A percentile compares a stretch with the other conserved stretches of the same genome.
Evolutionary conservation across 1,139 yeast species (phyloP).

Genomic region (Yamadazyma blattariae): DNA sequence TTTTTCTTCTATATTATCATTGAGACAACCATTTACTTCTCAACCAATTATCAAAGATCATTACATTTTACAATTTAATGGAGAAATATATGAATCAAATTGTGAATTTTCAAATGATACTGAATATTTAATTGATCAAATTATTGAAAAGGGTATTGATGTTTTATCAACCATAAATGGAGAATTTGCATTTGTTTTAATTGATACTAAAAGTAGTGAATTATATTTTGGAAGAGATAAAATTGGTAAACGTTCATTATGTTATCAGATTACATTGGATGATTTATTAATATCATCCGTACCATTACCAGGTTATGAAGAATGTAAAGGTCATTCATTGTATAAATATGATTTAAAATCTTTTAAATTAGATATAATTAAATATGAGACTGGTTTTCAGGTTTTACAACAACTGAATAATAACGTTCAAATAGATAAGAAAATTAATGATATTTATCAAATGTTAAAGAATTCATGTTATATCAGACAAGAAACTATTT

Average conservation of each 20-base stretch:
- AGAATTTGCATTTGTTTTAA: conserved; percentile 70
- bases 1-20: conserved; percentile 71
- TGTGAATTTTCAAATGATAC: conserved; percentile 41
- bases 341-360: conserved; percentile 35
- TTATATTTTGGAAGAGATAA: conserved; percentile 82
- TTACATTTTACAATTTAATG: conserved; percentile 69
- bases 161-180: conserved; percentile 56
- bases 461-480: conserved; percentile 10
- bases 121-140: conserved; percentile 14
- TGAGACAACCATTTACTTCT: conserved; percentile 70
- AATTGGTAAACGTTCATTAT: conserved; percentile 76
- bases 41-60: conserved; percentile 55
- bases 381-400: background rate
- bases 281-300: conserved; percentile 50
- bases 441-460: conserved; percentile 4
- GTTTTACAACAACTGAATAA: background rate
- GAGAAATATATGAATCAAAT: conserved; percentile 72
- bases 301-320: conserved; percentile 30
- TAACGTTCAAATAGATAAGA: background rate
- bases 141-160: conserved; percentile 25
- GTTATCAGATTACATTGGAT: conserved; percentile 33
- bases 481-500: conserved; percentile 55
- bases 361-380: conserved; percentile 10
- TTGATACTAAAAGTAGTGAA: conserved; percentile 32
- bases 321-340: conserved; percentile 51